Conservation (phyloP, 768 basidiomycete species). For the Pleurotus giganteus region DNA sequence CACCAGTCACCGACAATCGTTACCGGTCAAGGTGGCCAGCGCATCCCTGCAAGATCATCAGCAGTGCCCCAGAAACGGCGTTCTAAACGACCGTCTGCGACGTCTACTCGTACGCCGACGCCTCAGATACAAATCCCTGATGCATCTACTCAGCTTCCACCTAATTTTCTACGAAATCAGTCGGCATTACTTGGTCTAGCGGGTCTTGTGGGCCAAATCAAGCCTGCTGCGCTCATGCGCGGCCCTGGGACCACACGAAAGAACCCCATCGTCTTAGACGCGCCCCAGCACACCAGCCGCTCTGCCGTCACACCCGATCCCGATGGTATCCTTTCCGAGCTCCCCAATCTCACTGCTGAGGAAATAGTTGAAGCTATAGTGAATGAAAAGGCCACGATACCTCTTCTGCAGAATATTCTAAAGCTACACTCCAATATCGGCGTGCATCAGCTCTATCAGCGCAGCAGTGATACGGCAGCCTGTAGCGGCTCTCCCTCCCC, state of each 20-base stretch:
- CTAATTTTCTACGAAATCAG: conserved; percentile 74
- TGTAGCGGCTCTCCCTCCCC: not conserved
- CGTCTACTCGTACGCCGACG: conserved; percentile 44
- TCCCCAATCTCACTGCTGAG: conserved; percentile 51
- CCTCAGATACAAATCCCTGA: conserved; percentile 64
- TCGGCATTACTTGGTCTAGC: conserved; percentile 69
- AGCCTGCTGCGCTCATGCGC: conserved; percentile 50
- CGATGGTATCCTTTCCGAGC: conserved; percentile 35
- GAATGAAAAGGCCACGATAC: conserved; percentile 64
- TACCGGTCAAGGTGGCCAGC: no score
- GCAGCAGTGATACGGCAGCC: not conserved
- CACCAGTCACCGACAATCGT: not conserved
- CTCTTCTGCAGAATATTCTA: conserved; percentile 60
- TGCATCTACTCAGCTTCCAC: conserved; percentile 56
- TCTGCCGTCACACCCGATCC: conserved; percentile 14
- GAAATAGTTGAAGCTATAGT: conserved; percentile 61
- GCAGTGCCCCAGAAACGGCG: conserved; percentile 28
- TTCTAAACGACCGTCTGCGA: conserved; percentile 29
- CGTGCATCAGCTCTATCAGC: not conserved
- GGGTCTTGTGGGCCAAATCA: conserved; percentile 65
- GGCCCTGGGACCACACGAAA: conserved; percentile 50
- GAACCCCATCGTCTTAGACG: conserved; percentile 71
- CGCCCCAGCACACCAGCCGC: conserved; percentile 14
- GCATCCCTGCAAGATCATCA: not conserved
- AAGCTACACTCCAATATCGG: conserved; percentile 34